phyloP scores from a whole-genome alignment of 2,329 filamentous ascomycete genomes.

The Fonsecaea multimorphosa region DNA sequence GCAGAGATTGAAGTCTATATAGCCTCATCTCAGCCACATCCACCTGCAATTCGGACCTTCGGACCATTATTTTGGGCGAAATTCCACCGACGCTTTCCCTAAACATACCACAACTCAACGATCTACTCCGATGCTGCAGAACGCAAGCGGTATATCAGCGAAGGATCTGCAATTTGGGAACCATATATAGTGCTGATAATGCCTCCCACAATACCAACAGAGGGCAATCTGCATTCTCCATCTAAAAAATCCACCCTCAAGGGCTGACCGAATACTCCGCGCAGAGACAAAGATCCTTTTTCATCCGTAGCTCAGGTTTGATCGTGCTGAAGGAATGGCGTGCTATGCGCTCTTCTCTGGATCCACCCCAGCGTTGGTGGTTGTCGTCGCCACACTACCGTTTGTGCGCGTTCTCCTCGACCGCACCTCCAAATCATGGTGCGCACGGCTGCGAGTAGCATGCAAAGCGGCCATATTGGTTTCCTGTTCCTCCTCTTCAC shows the following conservation, averaged over 20 bases:
- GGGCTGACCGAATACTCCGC: neutral
- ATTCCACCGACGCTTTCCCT: neutral
- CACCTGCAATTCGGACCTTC: neutral
- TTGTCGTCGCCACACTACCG: slow-evolving; percentile 8
- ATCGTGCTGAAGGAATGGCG: neutral
- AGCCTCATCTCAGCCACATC: neutral
- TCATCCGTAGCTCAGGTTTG: neutral
- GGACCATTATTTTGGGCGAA: neutral
- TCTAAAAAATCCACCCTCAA: neutral
- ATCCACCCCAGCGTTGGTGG: slow-evolving; percentile 2
- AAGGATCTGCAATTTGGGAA: slow-evolving; percentile 1
- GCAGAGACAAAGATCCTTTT: neutral
- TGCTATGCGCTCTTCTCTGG: slow-evolving; percentile 18
- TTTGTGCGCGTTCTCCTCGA: slow-evolving; percentile 25
- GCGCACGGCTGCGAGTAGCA: slow-evolving; percentile 36
- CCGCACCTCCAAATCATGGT: slow-evolving; percentile 32
- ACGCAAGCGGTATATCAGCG: neutral
- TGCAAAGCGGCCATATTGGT: slow-evolving; percentile 35
- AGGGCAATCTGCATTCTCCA: neutral
- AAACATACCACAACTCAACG: neutral
- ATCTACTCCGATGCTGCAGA: neutral
- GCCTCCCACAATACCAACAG: neutral
- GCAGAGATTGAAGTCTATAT: neutral
- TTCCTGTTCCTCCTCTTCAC: slow-evolving; percentile 30
- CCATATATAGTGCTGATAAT: neutral